Evolutionary conservation across 805 yeast species (phyloP), one percentile per base, ranked within the genome.

Genomic region (Ogataea trehaloabstinens): DNA sequence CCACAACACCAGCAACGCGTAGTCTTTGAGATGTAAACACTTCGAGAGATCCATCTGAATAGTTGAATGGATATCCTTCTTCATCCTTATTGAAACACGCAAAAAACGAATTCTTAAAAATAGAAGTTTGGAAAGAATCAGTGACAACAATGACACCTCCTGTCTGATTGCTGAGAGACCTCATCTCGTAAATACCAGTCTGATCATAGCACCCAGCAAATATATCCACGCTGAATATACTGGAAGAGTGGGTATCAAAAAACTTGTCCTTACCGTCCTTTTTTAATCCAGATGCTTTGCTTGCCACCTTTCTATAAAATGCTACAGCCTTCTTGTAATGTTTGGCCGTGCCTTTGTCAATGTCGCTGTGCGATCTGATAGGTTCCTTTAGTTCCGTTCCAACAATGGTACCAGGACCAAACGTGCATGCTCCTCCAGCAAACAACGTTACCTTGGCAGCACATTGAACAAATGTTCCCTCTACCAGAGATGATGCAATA

Each of bases 141-240:
- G 95, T 76, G 53, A 90, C 77, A 29, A 91, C 78, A 44, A 91
- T 67, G 17, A 84, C 82, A 66, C 98, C 98, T 48, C 97, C 97
- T 6, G 96, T 89, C 51, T 77, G 72, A 63, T 85, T 84, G 42
- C 95, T 77, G 47, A 91, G 68, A 42, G 82, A 72, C 66, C 88
- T 85, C 97, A 90, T 90, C 68, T 90, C 98, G 53, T 80, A 81
- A 71, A 90, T 77, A 60, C 98, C 98, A 42, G 89, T 83, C 72
- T 90, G 98, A 67, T 90, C 98, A 62, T 87, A 88, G 68, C 96
- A 86, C 46, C 97, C 96, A 21, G 95, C 95, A 65, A 86, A 89
- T 34, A 90, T 78, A 63, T 90, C 96, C 42, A 90, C 80, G 20
- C 91, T 78, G 56, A 87, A 95, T 12, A 88, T 85, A 48, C 78